Percentiles rank a stretch among this genome's conserved stretches.
These are phyloP conservation scores for Chlorella sorokiniana DNA, from an alignment of 139 green algal species.

Conservation along the genomic window DNA sequence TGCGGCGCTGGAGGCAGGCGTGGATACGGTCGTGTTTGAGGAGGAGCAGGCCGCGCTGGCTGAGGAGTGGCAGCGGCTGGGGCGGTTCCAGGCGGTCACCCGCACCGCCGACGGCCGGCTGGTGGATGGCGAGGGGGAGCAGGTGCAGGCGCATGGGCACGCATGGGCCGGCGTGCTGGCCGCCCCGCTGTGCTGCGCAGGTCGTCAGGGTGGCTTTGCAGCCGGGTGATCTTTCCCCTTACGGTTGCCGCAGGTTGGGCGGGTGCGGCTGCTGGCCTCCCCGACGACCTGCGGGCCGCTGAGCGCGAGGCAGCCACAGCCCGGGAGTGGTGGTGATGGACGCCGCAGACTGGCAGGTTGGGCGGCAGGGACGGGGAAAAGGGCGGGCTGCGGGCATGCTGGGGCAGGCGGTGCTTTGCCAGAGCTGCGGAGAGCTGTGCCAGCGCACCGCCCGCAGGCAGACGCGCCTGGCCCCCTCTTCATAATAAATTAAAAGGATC, in stretches of 20 bases:
- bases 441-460: too few species aligned
- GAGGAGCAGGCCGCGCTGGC: neutral
- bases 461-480: too few species aligned
- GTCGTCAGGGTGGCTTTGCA: neutral
- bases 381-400: neutral
- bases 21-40: neutral
- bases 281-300: conserved; percentile 22
- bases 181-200: too few species aligned
- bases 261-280: neutral
- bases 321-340: conserved; percentile 14
- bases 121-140: neutral
- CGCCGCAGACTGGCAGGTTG: conserved; percentile 16
- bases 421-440: neutral
- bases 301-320: conserved; percentile 4
- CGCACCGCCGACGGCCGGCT: neutral
- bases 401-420: neutral
- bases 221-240: neutral
- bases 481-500: too few species aligned
- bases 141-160: neutral
- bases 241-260: neutral
- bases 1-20: neutral
- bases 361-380: too few species aligned
- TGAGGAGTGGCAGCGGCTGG: conserved; percentile 19
- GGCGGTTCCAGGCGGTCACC: conserved; percentile 3
- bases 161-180: too few species aligned